A percentile compares a stretch with the other conserved stretches of the same genome.
Evolutionary conservation across 2,329 filamentous ascomycete species (phyloP).

Genomic region (Volutella citrinella): DNA sequence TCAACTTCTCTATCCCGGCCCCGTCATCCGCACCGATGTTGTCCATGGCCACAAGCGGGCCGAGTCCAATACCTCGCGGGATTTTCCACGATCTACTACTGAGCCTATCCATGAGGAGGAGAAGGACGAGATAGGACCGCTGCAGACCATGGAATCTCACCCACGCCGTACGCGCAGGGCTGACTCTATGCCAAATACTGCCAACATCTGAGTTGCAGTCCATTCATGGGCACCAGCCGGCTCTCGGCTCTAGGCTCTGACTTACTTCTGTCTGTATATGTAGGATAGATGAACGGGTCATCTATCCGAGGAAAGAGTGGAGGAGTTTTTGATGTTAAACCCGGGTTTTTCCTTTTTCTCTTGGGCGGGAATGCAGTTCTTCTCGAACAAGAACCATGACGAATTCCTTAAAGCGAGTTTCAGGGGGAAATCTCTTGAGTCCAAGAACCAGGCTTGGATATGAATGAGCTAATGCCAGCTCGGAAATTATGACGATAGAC

Average conservation of each 20-base stretch:
- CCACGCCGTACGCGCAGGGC: conserved; percentile 24
- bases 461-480: too few species aligned
- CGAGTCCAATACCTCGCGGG: conserved; percentile 23
- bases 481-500: too few species aligned
- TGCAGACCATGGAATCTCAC: conserved; percentile 23
- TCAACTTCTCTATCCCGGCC: conserved; percentile 48
- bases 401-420: too few species aligned
- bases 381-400: too few species aligned
- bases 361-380: too few species aligned
- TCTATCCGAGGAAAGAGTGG: conserved; percentile 3
- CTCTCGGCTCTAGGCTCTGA: too few species aligned
- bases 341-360: background rate
- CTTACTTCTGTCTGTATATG: too few species aligned
- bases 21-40: conserved; percentile 32
- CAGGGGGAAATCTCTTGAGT: too few species aligned
- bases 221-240: too few species aligned
- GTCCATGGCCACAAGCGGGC: conserved; percentile 25
- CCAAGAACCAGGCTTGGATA: too few species aligned
- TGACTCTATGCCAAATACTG: conserved; percentile 23
- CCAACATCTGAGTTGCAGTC: too few species aligned
- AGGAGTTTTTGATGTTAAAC: conserved; percentile 1
- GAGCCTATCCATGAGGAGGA: conserved; percentile 27
- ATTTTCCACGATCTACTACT: conserved; percentile 22
- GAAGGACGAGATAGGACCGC: conserved; percentile 22
- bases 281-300: too few species aligned